These are phyloP conservation scores for Dothiorella sarmentorum DNA, from an alignment of 2,329 filamentous ascomycete species.

Conservation along the genomic window DNA sequence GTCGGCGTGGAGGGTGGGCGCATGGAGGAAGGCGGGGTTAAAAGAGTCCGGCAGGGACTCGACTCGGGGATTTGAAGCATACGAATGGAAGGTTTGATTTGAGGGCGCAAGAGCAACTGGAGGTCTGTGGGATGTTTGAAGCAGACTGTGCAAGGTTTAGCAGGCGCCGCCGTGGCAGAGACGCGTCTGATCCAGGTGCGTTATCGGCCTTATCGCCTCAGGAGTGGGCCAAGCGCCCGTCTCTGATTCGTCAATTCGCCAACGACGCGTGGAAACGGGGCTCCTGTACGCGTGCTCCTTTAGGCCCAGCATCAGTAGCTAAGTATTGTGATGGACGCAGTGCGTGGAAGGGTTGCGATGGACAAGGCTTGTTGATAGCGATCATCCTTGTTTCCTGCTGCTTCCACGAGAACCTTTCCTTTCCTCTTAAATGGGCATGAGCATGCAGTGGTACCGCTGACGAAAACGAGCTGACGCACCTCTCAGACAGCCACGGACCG, in stretches of 20 bases:
- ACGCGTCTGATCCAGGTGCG: background rate
- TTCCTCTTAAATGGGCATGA: too few relatives aligned
- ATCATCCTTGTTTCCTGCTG: too few relatives aligned
- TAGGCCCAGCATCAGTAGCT: too few relatives aligned
- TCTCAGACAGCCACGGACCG: too few relatives aligned
- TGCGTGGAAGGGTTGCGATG: too few relatives aligned
- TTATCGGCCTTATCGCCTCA: background rate
- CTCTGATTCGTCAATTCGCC: background rate
- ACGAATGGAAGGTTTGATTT: background rate
- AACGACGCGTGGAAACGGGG: background rate
- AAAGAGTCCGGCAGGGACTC: background rate
- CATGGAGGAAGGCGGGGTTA: background rate
- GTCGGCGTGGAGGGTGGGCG: too few relatives aligned
- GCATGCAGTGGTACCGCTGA: too few relatives aligned
- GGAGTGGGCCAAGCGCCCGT: background rate
- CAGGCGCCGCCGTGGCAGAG: background rate
- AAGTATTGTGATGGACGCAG: too few relatives aligned
- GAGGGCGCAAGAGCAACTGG: background rate
- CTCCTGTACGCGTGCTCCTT: too few relatives aligned
- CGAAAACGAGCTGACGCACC: too few relatives aligned
- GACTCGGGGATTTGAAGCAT: background rate
- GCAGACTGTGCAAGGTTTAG: background rate
- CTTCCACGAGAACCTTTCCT: too few relatives aligned
- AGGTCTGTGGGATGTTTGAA: background rate
- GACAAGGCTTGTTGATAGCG: too few relatives aligned